Percentiles rank a stretch among this genome's conserved stretches.
phyloP scores from a whole-genome alignment of 768 basidiomycete species.

The Pleurotus eryngii region DNA sequence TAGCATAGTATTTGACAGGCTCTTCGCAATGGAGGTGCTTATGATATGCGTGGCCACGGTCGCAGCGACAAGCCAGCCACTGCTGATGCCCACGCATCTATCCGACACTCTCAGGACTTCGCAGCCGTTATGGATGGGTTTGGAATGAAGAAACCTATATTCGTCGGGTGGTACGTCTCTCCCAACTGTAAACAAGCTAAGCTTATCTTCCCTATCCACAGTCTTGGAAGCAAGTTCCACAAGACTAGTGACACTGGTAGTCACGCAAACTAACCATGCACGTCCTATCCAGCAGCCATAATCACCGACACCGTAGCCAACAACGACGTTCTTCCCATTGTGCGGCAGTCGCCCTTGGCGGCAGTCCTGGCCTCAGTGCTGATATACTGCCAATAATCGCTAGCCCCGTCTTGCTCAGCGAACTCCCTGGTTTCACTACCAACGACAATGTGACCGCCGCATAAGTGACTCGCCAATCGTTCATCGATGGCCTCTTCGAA shows the following conservation, averaged over 20 bases:
- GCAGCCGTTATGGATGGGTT: background rate
- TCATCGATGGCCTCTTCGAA: constrained; percentile 24
- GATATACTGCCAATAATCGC: constrained; percentile 9
- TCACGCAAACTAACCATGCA: too few species aligned
- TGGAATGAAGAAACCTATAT: background rate
- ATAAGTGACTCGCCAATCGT: constrained; percentile 16
- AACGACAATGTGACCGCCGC: constrained; percentile 18
- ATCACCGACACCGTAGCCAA: constrained; percentile 26
- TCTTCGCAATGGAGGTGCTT: constrained; percentile 7
- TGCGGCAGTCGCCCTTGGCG: constrained; percentile 25
- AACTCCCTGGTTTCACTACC: constrained; percentile 10
- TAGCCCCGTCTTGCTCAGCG: constrained; percentile 13
- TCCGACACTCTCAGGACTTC: constrained; percentile 1
- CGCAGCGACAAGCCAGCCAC: constrained; percentile 9
- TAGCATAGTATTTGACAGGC: constrained; percentile 3
- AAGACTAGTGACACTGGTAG: too few species aligned
- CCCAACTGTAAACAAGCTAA: constrained; percentile 26
- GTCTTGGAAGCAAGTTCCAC: constrained; percentile 22
- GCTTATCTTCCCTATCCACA: constrained; percentile 5
- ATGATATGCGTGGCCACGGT: constrained; percentile 6
- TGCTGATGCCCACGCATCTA: background rate
- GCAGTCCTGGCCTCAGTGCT: constrained; percentile 23
- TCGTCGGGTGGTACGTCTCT: constrained; percentile 10
- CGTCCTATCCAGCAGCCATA: constrained; percentile 18
- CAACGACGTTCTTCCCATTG: constrained; percentile 22